These are phyloP conservation scores for Fragaria nilgerrensis DNA, from an alignment of 306 rosid genomes.

Conservation along the genomic window DNA sequence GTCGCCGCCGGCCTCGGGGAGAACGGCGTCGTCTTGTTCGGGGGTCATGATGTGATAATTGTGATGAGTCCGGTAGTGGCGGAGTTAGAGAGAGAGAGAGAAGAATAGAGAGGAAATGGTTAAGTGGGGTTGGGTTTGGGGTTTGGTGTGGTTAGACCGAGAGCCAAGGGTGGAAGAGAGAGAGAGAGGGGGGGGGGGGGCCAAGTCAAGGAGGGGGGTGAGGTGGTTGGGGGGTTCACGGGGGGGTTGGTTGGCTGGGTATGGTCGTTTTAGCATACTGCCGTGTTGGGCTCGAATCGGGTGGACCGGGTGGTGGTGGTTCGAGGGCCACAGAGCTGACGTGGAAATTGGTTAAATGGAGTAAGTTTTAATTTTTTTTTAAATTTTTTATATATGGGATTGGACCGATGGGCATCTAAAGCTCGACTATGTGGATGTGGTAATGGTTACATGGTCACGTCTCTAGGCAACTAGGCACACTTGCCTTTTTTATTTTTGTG, in stretches of 20 bases:
- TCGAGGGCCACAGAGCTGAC: background rate
- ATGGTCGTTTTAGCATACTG: background rate
- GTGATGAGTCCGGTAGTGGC: background rate
- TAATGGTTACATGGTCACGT: background rate
- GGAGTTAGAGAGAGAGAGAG: background rate
- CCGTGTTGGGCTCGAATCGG: constrained; percentile 18
- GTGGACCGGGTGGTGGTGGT: background rate
- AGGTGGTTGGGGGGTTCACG: constrained; percentile 25
- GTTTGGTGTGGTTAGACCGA: constrained; percentile 22
- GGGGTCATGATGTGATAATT: constrained; percentile 43
- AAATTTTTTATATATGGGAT: background rate
- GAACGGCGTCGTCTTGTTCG: constrained; percentile 63
- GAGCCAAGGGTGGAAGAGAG: background rate
- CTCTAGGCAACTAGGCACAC: background rate
- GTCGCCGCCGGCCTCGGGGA: constrained; percentile 47
- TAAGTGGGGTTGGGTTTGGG: background rate
- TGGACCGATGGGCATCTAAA: background rate
- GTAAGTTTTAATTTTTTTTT: too few relatives aligned
- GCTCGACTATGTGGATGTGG: background rate
- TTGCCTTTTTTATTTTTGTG: too few relatives aligned
- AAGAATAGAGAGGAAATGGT: background rate
- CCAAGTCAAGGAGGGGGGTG: background rate
- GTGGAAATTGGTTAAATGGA: background rate
- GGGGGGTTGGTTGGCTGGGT: background rate
- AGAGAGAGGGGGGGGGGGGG: background rate